Evolutionary conservation across 106 monocot species (phyloP).

Genomic region (Chionographis japonica): DNA sequence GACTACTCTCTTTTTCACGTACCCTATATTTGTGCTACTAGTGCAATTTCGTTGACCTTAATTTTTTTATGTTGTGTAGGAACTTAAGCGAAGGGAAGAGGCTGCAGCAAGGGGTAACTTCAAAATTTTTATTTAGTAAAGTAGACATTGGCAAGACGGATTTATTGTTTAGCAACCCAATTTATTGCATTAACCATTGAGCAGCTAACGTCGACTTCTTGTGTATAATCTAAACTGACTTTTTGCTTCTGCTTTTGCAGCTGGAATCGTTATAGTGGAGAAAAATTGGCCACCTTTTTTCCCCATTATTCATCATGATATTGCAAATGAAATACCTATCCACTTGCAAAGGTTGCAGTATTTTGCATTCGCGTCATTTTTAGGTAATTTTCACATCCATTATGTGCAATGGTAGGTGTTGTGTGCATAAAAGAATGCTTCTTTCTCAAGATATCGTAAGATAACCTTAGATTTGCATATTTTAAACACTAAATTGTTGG

Average conservation of each 20-base stretch:
- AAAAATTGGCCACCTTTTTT: conserved; percentile 97
- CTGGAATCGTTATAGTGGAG: conserved; percentile 80
- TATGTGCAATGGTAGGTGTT: too few relatives aligned
- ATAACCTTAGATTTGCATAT: too few relatives aligned
- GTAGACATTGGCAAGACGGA: not conserved
- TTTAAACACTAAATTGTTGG: too few relatives aligned
- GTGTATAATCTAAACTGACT: not conserved
- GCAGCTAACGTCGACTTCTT: not conserved
- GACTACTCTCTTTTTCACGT: too few relatives aligned
- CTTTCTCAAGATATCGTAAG: too few relatives aligned
- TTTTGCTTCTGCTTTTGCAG: conserved; percentile 35
- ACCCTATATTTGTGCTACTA: too few relatives aligned
- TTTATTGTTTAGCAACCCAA: not conserved
- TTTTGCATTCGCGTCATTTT: conserved; percentile 82
- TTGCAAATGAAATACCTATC: conserved; percentile 84
- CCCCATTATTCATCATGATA: conserved; percentile 87
- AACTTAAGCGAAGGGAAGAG: conserved; percentile 76
- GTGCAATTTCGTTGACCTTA: too few relatives aligned
- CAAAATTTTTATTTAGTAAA: not conserved
- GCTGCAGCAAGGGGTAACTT: conserved; percentile 67
- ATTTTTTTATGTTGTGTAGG: conserved; percentile 26
- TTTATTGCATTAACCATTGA: not conserved
- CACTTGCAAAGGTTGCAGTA: conserved; percentile 83
- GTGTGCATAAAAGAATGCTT: too few relatives aligned
- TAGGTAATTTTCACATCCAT: conserved; percentile 43